Base-by-base conservation (phyloP, 2,329 filamentous ascomycete genomes). In the Penicillium sp. region DNA sequence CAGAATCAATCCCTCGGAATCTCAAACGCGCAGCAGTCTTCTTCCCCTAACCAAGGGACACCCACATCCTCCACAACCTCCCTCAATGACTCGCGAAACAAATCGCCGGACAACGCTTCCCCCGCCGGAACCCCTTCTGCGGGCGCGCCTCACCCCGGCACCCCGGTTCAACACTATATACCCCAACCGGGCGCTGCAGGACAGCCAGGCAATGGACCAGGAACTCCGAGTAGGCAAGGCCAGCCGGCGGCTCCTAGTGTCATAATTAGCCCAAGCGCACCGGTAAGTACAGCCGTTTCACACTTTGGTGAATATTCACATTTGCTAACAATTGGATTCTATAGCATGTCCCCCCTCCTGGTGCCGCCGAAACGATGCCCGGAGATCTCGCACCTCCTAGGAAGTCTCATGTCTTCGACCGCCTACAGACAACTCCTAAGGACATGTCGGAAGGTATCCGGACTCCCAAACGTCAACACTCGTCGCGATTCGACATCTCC, bases 401-500 rank as follows among this genome's bases (percentile, higher is more conserved):
- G 72, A 97, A 97, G 76, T 93, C 88, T 19, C 75, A 88, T 61
- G 82, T 94, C 62, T 94, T 89, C 70, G 88, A 94, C 68, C 82
- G 88, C 53, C 80, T 96, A 54, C 89, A 96, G 67, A 85, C 91
- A 52, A 95, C 90, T 2, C 94, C 94, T 45, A 95, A 95, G 70
- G 93, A 98, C 72, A 87, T 95, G 54, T 89, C 93, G 32, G 93
- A 97, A 70, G 93, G 93, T 34, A 84, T 97, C 54, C 82, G 91
- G 65, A 97, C 93, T 5, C 93, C 93, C 24, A 95, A 95, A 74
- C 83, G 93, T 67, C 93, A 98, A 72, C 90, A 97, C 66, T 97
- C 93, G 32, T 98, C 93, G 40, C 83, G 93, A 55, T 98, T 98
- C 69, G 91, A 98, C 69, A 94, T 98, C 57, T 98, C 93, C 3